Evolutionary conservation across 108 stramenopile genomes (phyloP), one percentile per base, ranked within the genome.

Genomic region (Nitzschia palea): DNA sequence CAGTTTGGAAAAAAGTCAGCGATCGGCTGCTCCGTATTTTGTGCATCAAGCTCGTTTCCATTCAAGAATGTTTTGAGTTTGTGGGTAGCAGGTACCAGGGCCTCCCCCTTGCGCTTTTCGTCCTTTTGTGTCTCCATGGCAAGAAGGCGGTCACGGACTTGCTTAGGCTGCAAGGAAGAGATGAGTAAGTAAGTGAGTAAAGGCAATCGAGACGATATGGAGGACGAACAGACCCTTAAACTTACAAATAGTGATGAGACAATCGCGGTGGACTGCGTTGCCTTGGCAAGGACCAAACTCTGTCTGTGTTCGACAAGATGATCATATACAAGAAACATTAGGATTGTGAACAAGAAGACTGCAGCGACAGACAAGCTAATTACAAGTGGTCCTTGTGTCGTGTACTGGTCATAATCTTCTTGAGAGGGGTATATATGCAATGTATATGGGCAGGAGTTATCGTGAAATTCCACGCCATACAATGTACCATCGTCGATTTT

Each of bases 161-260:
- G 51, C 25, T 52, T 52, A 26, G 51, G 51, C 51, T n/a, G n/a
- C n/a, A n/a, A n/a, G n/a, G n/a, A n/a, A n/a, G n/a, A n/a, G n/a
- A n/a, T n/a, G n/a, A n/a, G n/a, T n/a, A n/a, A n/a, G n/a, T n/a
- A n/a, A n/a, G n/a, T n/a, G n/a, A n/a, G n/a, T n/a, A n/a, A n/a
- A n/a, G n/a, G n/a, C n/a, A n/a, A n/a, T n/a, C n/a, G n/a, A n/a
- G n/a, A n/a, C n/a, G n/a, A n/a, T n/a, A n/a, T n/a, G n/a, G n/a
- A n/a, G n/a, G n/a, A n/a, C n/a, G n/a, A n/a, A n/a, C n/a, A n/a
- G n/a, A n/a, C n/a, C n/a, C n/a, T n/a, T n/a, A n/a, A n/a, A n/a
- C n/a, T n/a, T n/a, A n/a, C n/a, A 56, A 84, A 87, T 42, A 87
- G 76, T n/a, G 67, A 55, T 42, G 82, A 70, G 34, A 87, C 86